Percentiles rank a stretch among this genome's conserved stretches.
These are phyloP conservation scores for Cyberlindnera nakhonratchasimensis DNA, from an alignment of 805 yeast genomes.

Conservation along the genomic window DNA sequence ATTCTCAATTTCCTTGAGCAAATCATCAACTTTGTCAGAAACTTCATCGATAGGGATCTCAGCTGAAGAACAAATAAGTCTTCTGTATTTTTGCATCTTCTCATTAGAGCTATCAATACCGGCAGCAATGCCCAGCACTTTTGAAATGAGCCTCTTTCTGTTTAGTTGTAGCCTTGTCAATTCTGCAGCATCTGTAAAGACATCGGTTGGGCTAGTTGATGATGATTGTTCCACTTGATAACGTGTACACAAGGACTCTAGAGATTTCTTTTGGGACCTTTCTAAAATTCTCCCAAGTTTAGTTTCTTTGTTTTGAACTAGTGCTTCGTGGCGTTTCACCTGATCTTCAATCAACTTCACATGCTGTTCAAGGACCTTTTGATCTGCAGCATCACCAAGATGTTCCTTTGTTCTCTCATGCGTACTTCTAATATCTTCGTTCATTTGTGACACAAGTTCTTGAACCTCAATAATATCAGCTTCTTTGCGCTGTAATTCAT, in stretches of 20 bases:
- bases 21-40: conserved; percentile 62
- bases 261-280: conserved; percentile 28
- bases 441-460: conserved; percentile 38
- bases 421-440: conserved; percentile 37
- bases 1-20: conserved; percentile 34
- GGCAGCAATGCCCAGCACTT: conserved; percentile 33
- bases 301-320: conserved; percentile 25
- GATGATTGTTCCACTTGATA: background rate
- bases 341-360: conserved; percentile 18
- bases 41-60: conserved; percentile 66
- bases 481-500: conserved; percentile 51
- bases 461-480: conserved; percentile 49
- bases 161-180: conserved; percentile 43
- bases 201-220: conserved; percentile 11
- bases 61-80: conserved; percentile 65
- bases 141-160: conserved; percentile 34
- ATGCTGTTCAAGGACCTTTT: conserved; percentile 12
- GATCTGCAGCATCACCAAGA: conserved; percentile 19
- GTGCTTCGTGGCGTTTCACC: conserved; percentile 18
- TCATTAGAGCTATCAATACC: conserved; percentile 35
- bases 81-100: conserved; percentile 63
- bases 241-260: background rate
- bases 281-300: conserved; percentile 27
- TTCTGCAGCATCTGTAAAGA: conserved; percentile 25
- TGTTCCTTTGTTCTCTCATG: conserved; percentile 26